Evolutionary conservation across 805 yeast species (phyloP), one percentile per base, ranked within the genome.

Genomic region (Yarrowia alimentaria): DNA sequence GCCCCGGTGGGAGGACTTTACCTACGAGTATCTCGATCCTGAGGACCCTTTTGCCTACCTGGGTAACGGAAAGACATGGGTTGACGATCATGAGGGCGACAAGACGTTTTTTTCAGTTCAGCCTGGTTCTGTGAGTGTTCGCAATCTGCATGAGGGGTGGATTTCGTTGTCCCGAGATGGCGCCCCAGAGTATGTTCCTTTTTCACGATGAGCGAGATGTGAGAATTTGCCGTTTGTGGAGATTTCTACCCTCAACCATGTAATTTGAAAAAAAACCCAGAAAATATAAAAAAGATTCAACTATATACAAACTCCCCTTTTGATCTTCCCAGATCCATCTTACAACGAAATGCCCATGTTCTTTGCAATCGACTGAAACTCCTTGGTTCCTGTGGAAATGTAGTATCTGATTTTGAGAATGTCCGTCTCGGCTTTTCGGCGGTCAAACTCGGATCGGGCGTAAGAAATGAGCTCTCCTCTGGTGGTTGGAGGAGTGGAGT

Each of bases 381-480:
- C 56, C 52, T 64, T 63, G 7, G 64, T 58, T 6, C 71, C 71
- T 6, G 58, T 64, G 12, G 67, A 53, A 1, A 66, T 64, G 12
- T 62, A 56, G 48, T 60, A 67, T 24, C 59, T 55, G 43, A 65
- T 66, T 35, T 64, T 57, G 11, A 53, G 33, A 4, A 63, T 61
- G 42, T 66, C 68, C 0, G 61, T 53, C 35, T 57, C 67, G 13
- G 57, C 32, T 19, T 54, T 48, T 52, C 65, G 57, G 10, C 56
- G 53, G 5, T 58, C 56, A 52, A 67, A 67, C 53, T 67, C 70
- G 2, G 60, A 35, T 4, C 68, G 55, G 14, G 70, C 70, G 66
- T 66, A 67, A 8, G 32, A 21, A 2, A 66, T 53, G 14, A 67
- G 57, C 35, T 67, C 69, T 2, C 40, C 47, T 0, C 68, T 56